These are phyloP conservation scores for Amanita inopinata DNA, from an alignment of 768 basidiomycete species.

Conservation along the genomic window DNA sequence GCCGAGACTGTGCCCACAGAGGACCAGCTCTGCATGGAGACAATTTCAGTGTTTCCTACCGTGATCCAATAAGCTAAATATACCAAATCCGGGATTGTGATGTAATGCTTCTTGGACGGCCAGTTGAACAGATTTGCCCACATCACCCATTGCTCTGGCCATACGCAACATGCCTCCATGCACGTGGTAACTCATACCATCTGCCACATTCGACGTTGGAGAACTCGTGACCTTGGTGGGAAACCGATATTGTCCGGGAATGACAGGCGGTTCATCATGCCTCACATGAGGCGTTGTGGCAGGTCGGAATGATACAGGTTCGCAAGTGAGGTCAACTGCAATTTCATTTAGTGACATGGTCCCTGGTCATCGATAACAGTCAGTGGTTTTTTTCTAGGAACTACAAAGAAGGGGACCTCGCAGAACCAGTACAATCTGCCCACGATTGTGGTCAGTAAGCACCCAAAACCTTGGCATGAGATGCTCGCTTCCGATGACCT, in stretches of 20 bases:
- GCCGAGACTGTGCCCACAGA: constrained; percentile 80
- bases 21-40: constrained; percentile 43
- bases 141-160: constrained; percentile 69
- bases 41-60: not conserved
- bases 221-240: constrained; percentile 19
- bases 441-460: constrained; percentile 67
- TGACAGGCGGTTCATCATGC: constrained; percentile 22
- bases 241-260: constrained; percentile 30
- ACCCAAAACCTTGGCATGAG: constrained; percentile 84
- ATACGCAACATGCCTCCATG: constrained; percentile 77
- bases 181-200: constrained; percentile 42
- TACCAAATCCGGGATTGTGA: constrained; percentile 66
- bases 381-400: not conserved
- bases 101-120: constrained; percentile 63
- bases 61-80: constrained; percentile 16
- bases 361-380: constrained; percentile 25
- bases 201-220: constrained; percentile 8
- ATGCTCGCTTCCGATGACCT: constrained; percentile 52
- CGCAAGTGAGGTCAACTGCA: constrained; percentile 78
- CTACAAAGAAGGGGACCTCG: constrained; percentile 30
- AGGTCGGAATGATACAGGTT: constrained; percentile 57
- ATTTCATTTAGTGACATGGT: constrained; percentile 86
- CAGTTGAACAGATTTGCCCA: constrained; percentile 67
- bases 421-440: constrained; percentile 68
- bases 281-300: constrained; percentile 26